Percentiles rank a stretch among this genome's conserved stretches.
Evolutionary conservation across 2,329 filamentous ascomycete species (phyloP).

Genomic region (Scytalidium sp.): DNA sequence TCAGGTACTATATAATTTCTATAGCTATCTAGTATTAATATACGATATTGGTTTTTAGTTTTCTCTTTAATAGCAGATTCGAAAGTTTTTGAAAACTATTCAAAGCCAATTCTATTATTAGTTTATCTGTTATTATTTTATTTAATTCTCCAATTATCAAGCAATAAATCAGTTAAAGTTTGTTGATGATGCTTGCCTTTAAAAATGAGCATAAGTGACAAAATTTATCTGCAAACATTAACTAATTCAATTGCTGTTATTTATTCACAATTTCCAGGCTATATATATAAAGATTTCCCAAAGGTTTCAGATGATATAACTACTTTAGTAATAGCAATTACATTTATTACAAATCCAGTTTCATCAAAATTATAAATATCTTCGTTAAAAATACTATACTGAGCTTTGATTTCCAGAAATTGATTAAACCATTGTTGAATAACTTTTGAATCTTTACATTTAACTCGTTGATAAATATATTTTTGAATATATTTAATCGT

Average conservation of each 20-base stretch:
- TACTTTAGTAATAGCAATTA: conserved; percentile 14
- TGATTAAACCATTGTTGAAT: conserved; percentile 13
- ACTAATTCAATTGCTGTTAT: conserved; percentile 21
- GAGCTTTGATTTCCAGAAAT: conserved; percentile 10
- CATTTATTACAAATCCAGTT: conserved; percentile 20
- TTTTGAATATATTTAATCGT: no score
- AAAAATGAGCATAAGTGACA: conserved; percentile 25
- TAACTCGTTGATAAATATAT: conserved; percentile 15
- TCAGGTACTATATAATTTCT: conserved; percentile 26
- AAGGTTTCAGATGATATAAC: conserved; percentile 14
- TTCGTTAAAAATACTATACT: conserved; percentile 13
- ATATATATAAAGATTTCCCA: conserved; percentile 7
- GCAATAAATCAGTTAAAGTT: conserved; percentile 11
- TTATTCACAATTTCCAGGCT: conserved; percentile 26
- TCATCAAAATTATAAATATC: conserved; percentile 21
- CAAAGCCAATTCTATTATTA: conserved; percentile 25
- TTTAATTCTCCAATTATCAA: conserved; percentile 17
- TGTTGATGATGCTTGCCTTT: no score
- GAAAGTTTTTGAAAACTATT: conserved; percentile 31
- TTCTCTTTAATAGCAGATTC: conserved; percentile 19
- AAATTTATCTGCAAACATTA: conserved; percentile 16
- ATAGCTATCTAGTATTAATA: conserved; percentile 33
- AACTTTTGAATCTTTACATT: conserved; percentile 16
- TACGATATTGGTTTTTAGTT: conserved; percentile 18
- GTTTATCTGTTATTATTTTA: conserved; percentile 28